phyloP scores from a whole-genome alignment of 2,329 filamentous ascomycete genomes.

The Verticillium tricorpus region DNA sequence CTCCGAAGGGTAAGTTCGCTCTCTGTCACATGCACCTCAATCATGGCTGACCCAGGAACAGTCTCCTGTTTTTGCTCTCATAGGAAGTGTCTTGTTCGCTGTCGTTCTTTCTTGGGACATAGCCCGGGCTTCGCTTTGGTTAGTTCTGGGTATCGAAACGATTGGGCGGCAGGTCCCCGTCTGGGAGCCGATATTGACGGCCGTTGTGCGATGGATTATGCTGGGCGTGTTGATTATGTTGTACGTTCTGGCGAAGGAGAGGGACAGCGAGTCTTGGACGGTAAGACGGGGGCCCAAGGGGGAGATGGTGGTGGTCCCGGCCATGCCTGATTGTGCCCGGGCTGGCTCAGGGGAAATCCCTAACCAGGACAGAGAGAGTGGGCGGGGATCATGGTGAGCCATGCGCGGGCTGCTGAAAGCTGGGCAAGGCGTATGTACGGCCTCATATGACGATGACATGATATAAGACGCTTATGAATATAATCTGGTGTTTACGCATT shows the following conservation, averaged over 20 bases:
- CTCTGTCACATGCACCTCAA: neutral
- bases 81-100: neutral
- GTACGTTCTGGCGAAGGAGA: neutral
- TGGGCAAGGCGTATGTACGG: too few species aligned
- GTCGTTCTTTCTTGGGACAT: neutral
- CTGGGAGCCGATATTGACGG: neutral
- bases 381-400: too few species aligned
- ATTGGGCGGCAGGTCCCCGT: neutral
- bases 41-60: neutral
- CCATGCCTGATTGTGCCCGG: neutral
- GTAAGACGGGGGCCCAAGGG: neutral
- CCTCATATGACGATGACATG: too few species aligned
- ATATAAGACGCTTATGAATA: too few species aligned
- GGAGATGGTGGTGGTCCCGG: neutral
- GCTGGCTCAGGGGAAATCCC: neutral
- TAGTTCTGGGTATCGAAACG: neutral
- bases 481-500: too few species aligned
- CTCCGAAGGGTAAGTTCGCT: neutral
- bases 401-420: too few species aligned
- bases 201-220: neutral
- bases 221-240: neutral
- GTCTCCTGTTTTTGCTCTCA: neutral
- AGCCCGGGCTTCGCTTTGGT: neutral
- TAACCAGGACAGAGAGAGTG: too few species aligned
- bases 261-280: neutral